Conservation (phyloP, 352 stramenopile species). For the Thalassiosira delicatula region DNA sequence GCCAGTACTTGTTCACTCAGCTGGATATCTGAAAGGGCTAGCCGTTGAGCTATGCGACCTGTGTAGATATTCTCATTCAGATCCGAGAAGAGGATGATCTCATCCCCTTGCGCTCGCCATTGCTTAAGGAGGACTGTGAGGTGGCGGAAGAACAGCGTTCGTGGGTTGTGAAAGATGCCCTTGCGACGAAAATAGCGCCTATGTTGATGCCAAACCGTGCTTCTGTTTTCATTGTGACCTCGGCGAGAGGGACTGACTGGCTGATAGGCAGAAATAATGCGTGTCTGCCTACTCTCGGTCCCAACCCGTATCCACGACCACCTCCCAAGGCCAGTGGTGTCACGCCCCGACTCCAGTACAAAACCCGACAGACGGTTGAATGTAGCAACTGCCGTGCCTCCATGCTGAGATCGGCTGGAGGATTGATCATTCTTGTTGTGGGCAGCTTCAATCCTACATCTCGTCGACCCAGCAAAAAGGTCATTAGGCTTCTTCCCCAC, state of each 20-base stretch:
- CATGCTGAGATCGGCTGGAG: not conserved
- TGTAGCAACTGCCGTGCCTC: not conserved
- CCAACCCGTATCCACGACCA: not conserved
- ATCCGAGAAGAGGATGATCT: not conserved
- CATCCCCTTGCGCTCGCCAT: not conserved
- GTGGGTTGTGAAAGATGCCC: not conserved
- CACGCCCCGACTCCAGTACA: not conserved
- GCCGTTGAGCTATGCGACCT: not conserved
- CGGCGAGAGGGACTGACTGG: not conserved
- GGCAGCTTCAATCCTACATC: not conserved
- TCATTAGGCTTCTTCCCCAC: not conserved
- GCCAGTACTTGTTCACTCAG: not conserved
- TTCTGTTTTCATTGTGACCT: not conserved
- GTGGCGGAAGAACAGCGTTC: not conserved
- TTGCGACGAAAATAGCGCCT: not conserved
- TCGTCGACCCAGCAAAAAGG: not conserved
- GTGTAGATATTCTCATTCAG: conserved; percentile 22
- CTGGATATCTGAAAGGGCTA: not conserved
- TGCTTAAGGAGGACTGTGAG: not conserved
- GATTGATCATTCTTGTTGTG: not conserved
- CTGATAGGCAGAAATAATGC: not conserved
- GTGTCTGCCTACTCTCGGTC: not conserved
- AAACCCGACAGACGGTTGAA: not conserved
- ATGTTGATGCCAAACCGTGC: not conserved
- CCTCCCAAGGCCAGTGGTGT: not conserved